Percentiles rank a stretch among this genome's conserved stretches.
Conservation (phyloP, 192 early-diverging fungal species). For the Entomortierella lignicola region DNA sequence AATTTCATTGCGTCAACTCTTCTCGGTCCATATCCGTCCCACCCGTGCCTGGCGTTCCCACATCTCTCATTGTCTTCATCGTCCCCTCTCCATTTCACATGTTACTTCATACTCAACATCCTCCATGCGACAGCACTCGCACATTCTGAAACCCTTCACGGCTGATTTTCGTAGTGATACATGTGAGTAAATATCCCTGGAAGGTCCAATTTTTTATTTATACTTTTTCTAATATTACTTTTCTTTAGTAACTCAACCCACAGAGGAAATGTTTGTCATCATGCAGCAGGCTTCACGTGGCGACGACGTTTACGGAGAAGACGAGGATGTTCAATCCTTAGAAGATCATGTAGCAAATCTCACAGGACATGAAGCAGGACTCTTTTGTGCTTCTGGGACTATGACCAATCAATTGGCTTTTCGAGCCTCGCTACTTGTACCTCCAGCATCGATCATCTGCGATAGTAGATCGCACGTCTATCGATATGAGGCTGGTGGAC, state of each 20-base stretch:
- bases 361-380: slow-evolving; percentile 80
- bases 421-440: slow-evolving; percentile 74
- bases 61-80: no score
- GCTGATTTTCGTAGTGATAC: slow-evolving; percentile 67
- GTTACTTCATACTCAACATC: neutral
- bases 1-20: no score
- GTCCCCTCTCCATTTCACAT: no score
- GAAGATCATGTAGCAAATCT: slow-evolving; percentile 74
- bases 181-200: slow-evolving; percentile 10
- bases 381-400: slow-evolving; percentile 86
- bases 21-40: no score
- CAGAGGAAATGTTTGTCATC: slow-evolving; percentile 68
- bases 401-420: slow-evolving; percentile 88
- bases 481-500: slow-evolving; percentile 82
- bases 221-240: neutral
- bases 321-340: slow-evolving; percentile 72
- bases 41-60: no score
- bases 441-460: slow-evolving; percentile 83
- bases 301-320: slow-evolving; percentile 78
- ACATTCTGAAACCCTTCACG: neutral
- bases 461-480: slow-evolving; percentile 84
- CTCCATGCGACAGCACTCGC: neutral
- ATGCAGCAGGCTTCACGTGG: slow-evolving; percentile 66
- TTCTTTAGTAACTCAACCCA: slow-evolving; percentile 59
- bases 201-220: neutral